phyloP scores from a whole-genome alignment of 1,284 basidiomycete genomes.

The Ceratorhiza oryzae-sativae region DNA sequence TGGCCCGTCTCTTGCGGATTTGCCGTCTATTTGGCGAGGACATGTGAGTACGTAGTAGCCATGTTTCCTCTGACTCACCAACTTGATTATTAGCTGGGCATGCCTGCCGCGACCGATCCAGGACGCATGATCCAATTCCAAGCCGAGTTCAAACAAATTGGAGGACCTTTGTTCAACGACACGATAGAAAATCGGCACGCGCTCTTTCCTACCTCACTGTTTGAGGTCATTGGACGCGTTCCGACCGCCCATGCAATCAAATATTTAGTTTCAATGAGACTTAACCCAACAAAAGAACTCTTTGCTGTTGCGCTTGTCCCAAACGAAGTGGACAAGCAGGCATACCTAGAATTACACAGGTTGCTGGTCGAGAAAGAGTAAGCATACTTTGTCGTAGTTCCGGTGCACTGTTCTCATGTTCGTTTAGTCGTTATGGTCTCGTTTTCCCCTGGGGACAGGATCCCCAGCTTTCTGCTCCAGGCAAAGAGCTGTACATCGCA shows the following conservation, averaged over 20 bases:
- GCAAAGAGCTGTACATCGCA: constrained; percentile 88
- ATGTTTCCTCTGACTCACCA: background rate
- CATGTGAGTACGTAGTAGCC: constrained; percentile 57
- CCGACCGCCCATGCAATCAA: constrained; percentile 73
- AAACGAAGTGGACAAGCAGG: constrained; percentile 56
- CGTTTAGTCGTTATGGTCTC: constrained; percentile 78
- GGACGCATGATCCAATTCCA: constrained; percentile 32
- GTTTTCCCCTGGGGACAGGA: constrained; percentile 83
- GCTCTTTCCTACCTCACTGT: constrained; percentile 66
- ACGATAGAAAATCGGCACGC: constrained; percentile 53
- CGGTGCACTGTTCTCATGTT: constrained; percentile 31
- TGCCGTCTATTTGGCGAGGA: constrained; percentile 71
- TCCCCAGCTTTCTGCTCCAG: constrained; percentile 74
- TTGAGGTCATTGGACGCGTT: constrained; percentile 80
- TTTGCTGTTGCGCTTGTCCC: constrained; percentile 76
- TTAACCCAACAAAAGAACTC: constrained; percentile 81
- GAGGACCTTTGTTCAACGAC: constrained; percentile 27
- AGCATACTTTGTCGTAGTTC: constrained; percentile 49
- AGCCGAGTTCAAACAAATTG: constrained; percentile 35
- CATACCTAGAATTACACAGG: constrained; percentile 68
- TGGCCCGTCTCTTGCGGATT: constrained; percentile 44
- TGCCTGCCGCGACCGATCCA: constrained; percentile 58
- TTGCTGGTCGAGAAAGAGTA: constrained; percentile 80
- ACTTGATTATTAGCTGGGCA: constrained; percentile 62
- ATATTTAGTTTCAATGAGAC: constrained; percentile 75